Base-by-base conservation (phyloP, 371 early-diverging fungal genomes). In the Coemansia sp. region DNA sequence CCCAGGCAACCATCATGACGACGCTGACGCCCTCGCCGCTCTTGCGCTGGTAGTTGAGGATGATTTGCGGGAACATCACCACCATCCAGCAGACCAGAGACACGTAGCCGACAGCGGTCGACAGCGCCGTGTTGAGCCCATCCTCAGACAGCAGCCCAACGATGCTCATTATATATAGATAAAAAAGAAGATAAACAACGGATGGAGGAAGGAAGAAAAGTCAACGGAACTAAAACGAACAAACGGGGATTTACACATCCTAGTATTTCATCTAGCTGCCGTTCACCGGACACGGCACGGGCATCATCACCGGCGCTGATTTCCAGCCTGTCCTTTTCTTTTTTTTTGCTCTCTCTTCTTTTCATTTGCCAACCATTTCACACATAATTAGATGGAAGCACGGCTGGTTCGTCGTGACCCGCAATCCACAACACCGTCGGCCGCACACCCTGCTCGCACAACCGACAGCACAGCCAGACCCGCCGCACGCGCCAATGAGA, bases 21-120 rank as follows among this genome's bases (percentile, higher is more conserved):
- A 79, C 52, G 40, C 70, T 79, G 30, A 79, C 64, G 38, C 78
- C 77, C 51, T 79, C 79, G 63, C 79, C 79, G 60, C 71, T 71
- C 61, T 69, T 73, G 52, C 75, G 68, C 55, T 35, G 49, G 65
- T 78, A 78, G 75, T 79, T 79, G 26, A 73, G 52, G 47, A 41
- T 53, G 26, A 77, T 73, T 55, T 77, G 78, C 9, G 78, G 78
- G 10, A 74, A 61, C 63, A 77, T 69, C 32, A 74, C 78, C 1
- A 74, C 74, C 13, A 77, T 47, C 78, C 78, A 77, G 63, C 78
- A 67, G 6, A 34, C 55, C n/a, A 77, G 62, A 41, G 78, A 77
- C 10, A 77, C 43, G 48, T 70, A 66, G 50, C 76, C 76, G 61
- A 75, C 68, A 11, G 34, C 30, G 34, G 60, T 48, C 2, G 74